A percentile compares a stretch with the other conserved stretches of the same genome.
phyloP scores from a whole-genome alignment of 257 asterid genomes.

The Nicotiana obtusifolia region DNA sequence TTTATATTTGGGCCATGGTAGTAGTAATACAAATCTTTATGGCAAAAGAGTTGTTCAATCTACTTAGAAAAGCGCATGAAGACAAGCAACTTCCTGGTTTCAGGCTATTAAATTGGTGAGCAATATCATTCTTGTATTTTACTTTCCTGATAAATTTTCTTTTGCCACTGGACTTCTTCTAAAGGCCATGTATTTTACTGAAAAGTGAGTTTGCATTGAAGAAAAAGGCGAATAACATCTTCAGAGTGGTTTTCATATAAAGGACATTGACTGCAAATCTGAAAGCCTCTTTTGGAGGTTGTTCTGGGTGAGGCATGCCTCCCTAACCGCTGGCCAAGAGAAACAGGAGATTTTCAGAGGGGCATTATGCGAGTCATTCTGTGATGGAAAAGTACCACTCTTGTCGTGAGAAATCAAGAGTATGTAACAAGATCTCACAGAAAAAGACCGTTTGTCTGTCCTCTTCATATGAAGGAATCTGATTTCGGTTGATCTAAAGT shows the following conservation, averaged over 20 bases:
- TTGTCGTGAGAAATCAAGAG: neutral
- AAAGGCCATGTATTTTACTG: neutral
- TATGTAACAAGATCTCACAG: neutral
- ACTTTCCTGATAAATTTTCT: neutral
- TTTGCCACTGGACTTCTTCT: neutral
- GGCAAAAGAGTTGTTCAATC: conserved; percentile 87
- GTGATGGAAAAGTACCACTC: too few species aligned
- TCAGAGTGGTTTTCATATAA: neutral
- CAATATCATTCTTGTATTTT: conserved; percentile 6
- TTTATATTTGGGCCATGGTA: conserved; percentile 89
- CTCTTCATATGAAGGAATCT: neutral
- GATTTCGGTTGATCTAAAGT: neutral
- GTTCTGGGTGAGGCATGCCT: neutral
- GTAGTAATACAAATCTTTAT: conserved; percentile 86
- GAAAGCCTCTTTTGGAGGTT: neutral
- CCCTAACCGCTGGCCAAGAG: neutral
- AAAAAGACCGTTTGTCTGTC: too few species aligned
- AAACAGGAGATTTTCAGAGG: too few species aligned
- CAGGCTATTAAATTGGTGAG: conserved; percentile 88
- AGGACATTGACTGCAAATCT: neutral
- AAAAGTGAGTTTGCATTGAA: neutral
- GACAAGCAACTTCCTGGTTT: conserved; percentile 95
- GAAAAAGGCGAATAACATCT: neutral
- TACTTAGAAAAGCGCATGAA: conserved; percentile 82
- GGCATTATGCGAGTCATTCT: too few species aligned